phyloP scores from a whole-genome alignment of 352 stramenopile species.

The Globisporangium middletonii region DNA sequence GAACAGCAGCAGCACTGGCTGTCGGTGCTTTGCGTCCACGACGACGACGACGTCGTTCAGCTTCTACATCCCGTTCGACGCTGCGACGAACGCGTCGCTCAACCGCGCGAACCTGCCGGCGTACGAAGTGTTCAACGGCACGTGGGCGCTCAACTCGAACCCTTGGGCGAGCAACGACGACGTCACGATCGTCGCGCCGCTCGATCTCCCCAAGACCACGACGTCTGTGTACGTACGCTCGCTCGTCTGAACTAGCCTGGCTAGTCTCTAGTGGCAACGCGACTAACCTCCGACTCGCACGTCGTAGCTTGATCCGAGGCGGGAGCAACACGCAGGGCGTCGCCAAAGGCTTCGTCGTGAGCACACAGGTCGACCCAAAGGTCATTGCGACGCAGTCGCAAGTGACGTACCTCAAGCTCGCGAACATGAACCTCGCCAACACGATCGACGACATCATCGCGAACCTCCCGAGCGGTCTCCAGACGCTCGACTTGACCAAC shows the following conservation, averaged over 20 bases:
- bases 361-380: not conserved
- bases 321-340: not conserved
- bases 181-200: not conserved
- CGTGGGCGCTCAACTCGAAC: not conserved
- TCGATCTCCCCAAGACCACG: not conserved
- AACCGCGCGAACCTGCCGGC: not conserved
- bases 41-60: not conserved
- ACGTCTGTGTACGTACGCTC: not conserved
- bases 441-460: not conserved
- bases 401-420: not conserved
- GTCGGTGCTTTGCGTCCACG: not conserved
- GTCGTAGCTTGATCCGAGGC: not conserved
- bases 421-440: not conserved
- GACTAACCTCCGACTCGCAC: too few relatives aligned
- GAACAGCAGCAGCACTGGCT: not conserved
- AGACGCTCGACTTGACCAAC: not conserved
- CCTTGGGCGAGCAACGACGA: conserved; percentile 4
- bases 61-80: conserved; percentile 1
- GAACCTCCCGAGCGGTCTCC: not conserved
- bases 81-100: not conserved
- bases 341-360: not conserved
- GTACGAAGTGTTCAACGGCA: not conserved
- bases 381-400: conserved; percentile 1
- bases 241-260: too few relatives aligned
- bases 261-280: too few relatives aligned